A percentile compares a stretch with the other conserved stretches of the same genome.
Conservation (phyloP, 2,329 filamentous ascomycete genomes). For the Talaromyces verruculosus region DNA sequence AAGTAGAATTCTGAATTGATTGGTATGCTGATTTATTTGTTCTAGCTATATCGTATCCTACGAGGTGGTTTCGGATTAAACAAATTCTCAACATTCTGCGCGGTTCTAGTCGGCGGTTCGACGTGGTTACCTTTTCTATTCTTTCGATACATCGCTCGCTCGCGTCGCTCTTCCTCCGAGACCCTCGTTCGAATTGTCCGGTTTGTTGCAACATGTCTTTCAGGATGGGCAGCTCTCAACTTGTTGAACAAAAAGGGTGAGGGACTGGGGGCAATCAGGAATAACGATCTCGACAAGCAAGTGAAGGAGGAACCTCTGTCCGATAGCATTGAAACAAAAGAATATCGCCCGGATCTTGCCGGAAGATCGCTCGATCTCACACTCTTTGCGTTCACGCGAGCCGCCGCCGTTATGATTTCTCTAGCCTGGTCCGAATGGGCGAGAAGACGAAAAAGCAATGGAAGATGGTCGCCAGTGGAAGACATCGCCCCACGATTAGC, state of each 20-base stretch:
- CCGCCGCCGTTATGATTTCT: constrained; percentile 68
- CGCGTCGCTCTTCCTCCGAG: constrained; percentile 24
- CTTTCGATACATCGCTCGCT: constrained; percentile 28
- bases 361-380: constrained; percentile 80
- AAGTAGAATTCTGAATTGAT: not conserved
- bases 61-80: constrained; percentile 44
- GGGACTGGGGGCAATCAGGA: constrained; percentile 22
- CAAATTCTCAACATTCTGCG: constrained; percentile 56
- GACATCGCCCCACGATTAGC: constrained; percentile 46
- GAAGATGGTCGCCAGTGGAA: constrained; percentile 41
- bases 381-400: constrained; percentile 71
- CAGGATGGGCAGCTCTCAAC: constrained; percentile 51
- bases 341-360: constrained; percentile 47
- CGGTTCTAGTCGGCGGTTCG: constrained; percentile 53
- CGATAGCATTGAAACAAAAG: constrained; percentile 21
- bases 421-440: constrained; percentile 61
- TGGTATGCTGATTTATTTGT: not conserved
- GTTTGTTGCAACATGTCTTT: constrained; percentile 49
- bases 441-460: constrained; percentile 32
- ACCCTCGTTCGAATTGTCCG: constrained; percentile 32
- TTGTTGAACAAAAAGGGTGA: constrained; percentile 47
- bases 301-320: constrained; percentile 13
- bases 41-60: constrained; percentile 42
- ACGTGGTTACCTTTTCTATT: constrained; percentile 45
- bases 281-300: constrained; percentile 12